A percentile compares a stretch with the other conserved stretches of the same genome.
Conservation (phyloP, 2,329 filamentous ascomycete species). For the Arthrobotrys iridis region DNA sequence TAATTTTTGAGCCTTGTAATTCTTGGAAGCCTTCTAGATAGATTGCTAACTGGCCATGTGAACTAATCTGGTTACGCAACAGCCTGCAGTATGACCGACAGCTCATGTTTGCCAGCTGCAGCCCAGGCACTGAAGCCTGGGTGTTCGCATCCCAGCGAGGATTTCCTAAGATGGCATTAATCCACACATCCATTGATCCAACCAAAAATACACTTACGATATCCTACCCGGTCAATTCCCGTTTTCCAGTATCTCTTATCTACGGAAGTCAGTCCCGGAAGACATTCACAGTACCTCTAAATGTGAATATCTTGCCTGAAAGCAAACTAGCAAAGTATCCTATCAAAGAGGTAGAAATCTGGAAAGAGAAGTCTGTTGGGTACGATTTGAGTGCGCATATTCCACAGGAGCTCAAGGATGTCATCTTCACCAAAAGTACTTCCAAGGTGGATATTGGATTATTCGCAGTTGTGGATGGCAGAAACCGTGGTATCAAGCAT, state of each 20-base stretch:
- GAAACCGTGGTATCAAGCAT: constrained; percentile 69
- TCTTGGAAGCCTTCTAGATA: not conserved
- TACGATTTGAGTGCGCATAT: constrained; percentile 64
- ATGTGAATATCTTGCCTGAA: constrained; percentile 64
- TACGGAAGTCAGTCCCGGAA: constrained; percentile 65
- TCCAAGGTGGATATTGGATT: constrained; percentile 66
- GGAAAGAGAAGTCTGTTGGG: constrained; percentile 67
- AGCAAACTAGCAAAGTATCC: constrained; percentile 71
- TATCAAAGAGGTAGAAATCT: constrained; percentile 72
- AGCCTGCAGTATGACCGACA: constrained; percentile 79
- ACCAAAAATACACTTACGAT: constrained; percentile 50
- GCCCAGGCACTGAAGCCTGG: constrained; percentile 67
- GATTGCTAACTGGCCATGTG: constrained; percentile 1
- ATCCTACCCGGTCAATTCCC: constrained; percentile 53
- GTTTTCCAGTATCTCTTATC: constrained; percentile 41
- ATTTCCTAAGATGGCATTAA: constrained; percentile 75
- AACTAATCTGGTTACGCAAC: constrained; percentile 26
- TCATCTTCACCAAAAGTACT: constrained; percentile 45
- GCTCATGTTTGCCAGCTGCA: constrained; percentile 74
- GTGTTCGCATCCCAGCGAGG: constrained; percentile 76
- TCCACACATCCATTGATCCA: constrained; percentile 68
- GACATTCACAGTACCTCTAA: constrained; percentile 74
- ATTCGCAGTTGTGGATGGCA: constrained; percentile 73
- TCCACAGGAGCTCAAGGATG: constrained; percentile 56
- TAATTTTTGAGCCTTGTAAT: not conserved